Base-by-base conservation (phyloP, 768 basidiomycete species). In the Nidularia pulvinata region DNA sequence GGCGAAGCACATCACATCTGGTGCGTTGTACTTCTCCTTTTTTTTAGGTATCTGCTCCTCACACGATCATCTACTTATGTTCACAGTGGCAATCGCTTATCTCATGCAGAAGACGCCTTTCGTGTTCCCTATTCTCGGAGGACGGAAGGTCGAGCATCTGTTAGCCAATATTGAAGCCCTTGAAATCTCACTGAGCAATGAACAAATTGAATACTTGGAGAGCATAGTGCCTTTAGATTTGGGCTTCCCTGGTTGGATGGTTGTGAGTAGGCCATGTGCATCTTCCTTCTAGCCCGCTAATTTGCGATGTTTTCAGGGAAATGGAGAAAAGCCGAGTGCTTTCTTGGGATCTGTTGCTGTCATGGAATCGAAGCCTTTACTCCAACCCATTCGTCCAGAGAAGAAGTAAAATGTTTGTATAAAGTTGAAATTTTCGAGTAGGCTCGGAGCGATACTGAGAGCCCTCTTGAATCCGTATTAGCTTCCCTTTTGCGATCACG, bases 81-180 rank as follows among this genome's bases (percentile, higher is more conserved):
- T 7, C 42, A 42, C 39, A 76, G 79, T 80, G 25, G 79, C 79
- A 6, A 75, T 83, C 55, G 78, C 79, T 6, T 81, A 81, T 53
- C 59, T 82, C n/a, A 63, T 83, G 65, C 39, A 42, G 16, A 42
- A 42, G 39, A 42, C 39, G 39, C 13, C 39, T 42, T 42, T 13
- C 39, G 39, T 42, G 13, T 42, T 42, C 39, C 39, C 39, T 5
- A 42, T 42, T 16, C 11, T 42, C 39, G 39, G 39, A 11, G 39
- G 39, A 13, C 39, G 39, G 13, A 42, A 42, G 16, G 39, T 42
- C 39, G 39, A 42, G 16, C 39, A 42, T 42, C 39, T 42, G 13
- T 16, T 42, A 4, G 39, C 39, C 39, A 42, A 42, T 16, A 16
- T 42, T 5, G 39, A 42, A 42, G 39, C 39, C 11, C 39, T 42